These are phyloP conservation scores for Moesziomyces sp. DNA, from an alignment of 1,284 basidiomycete species.

Conservation along the genomic window DNA sequence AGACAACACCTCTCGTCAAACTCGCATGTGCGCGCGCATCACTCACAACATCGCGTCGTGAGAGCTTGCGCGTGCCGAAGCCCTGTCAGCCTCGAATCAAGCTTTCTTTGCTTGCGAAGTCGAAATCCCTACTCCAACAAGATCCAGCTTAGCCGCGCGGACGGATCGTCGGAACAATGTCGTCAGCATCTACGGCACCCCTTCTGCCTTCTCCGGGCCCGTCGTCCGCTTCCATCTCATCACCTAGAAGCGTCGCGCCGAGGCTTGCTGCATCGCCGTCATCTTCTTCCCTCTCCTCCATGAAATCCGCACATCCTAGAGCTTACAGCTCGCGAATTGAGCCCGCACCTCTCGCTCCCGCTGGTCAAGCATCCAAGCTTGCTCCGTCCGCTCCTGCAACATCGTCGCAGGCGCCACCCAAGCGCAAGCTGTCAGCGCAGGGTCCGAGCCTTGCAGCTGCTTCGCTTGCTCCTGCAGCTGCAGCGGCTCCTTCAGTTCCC, in stretches of 20 bases:
- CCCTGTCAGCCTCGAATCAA: background rate
- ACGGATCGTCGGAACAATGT: conserved; percentile 5
- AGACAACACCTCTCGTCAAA: background rate
- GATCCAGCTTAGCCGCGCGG: background rate
- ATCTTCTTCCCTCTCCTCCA: background rate
- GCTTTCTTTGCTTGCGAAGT: background rate
- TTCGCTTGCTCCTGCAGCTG: conserved; percentile 1
- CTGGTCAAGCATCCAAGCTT: conserved; percentile 4
- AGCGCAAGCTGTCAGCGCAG: conserved; percentile 3
- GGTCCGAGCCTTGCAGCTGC: conserved; percentile 5
- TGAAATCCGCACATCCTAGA: conserved; percentile 11
- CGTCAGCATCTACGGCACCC: conserved; percentile 29
- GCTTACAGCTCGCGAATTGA: background rate
- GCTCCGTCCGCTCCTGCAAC: background rate
- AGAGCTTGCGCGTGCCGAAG: background rate
- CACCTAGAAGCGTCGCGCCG: conserved; percentile 21
- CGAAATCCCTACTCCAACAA: too few relatives aligned
- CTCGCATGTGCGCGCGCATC: background rate
- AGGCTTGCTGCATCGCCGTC: conserved; percentile 15
- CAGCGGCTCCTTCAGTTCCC: conserved; percentile 1
- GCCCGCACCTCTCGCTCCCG: conserved; percentile 4
- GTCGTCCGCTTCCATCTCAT: conserved; percentile 12
- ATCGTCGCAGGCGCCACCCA: conserved; percentile 7
- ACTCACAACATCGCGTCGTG: background rate
- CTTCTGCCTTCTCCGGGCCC: conserved; percentile 21